These are phyloP conservation scores for Trichosporon inkin DNA, from an alignment of 1,284 basidiomycete genomes.

Conservation along the genomic window DNA sequence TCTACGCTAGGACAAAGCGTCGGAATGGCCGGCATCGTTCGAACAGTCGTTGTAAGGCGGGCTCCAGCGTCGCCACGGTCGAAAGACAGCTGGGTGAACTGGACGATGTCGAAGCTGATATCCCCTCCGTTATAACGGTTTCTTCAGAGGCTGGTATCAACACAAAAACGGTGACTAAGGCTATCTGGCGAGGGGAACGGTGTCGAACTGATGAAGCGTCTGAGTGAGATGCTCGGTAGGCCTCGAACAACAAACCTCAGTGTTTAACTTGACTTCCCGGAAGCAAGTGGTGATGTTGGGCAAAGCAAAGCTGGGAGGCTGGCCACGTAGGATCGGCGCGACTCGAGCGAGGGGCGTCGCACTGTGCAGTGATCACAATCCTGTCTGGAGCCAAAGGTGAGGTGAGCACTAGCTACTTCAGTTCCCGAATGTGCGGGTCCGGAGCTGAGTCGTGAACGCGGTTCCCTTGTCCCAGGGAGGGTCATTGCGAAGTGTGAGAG, in stretches of 20 bases:
- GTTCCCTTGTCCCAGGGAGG: neutral
- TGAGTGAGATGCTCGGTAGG: neutral
- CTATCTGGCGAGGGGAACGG: neutral
- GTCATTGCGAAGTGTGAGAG: neutral
- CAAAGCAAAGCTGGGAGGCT: neutral
- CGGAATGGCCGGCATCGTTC: neutral
- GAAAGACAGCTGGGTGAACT: neutral
- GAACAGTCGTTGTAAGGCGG: neutral
- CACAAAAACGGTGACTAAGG: conserved; percentile 2
- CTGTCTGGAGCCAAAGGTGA: neutral
- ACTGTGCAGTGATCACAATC: neutral
- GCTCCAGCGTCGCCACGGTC: neutral
- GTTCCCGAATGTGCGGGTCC: neutral
- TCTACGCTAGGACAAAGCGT: neutral
- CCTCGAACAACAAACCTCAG: neutral
- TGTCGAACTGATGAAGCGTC: conserved; percentile 2
- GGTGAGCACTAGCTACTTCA: neutral
- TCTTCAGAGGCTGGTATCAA: neutral
- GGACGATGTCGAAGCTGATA: neutral
- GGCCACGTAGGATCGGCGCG: neutral
- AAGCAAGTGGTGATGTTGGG: neutral
- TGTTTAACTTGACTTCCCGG: neutral
- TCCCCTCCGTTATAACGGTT: neutral
- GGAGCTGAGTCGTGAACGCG: neutral
- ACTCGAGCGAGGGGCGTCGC: neutral